Evolutionary conservation across 169 alveolate genomes (phyloP), one percentile per base, ranked within the genome.

Genomic region (Cryptosporidium baileyi): DNA sequence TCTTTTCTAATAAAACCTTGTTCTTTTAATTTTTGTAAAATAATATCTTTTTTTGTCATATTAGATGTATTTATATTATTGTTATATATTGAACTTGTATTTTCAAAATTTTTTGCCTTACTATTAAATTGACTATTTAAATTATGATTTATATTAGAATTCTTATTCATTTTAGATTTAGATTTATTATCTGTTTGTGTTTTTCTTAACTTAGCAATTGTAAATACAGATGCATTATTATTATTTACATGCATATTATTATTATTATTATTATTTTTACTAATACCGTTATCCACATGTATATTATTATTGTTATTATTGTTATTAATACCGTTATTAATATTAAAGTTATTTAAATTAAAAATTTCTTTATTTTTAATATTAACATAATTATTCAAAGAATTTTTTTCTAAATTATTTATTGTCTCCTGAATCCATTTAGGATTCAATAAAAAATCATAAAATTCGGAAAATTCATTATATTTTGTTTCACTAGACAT

Each of bases 201-300:
- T 22, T 74, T 74, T 36, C 85, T 34, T 5, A 74, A 60, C 5
- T 74, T 74, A 15, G 85, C 85, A n/a, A 74, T 26, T 3, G 85
- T 60, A 57, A 51, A 74, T 11, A 67, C 85, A 2, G 85, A 74
- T 4, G 65, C 54, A 22, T 51, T n/a, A 3, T 60, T 51, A 9
- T 24, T 40, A 38, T 57, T 57, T 24, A 32, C 40, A 0, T 54
- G 0, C 1, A 3, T 60, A 8, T 26, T 32, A n/a, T 1, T 38
- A 19, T 34, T 57, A 17, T 7, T 22, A 11, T 43, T 43, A 15
- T 43, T 43, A 43, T 9, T 43, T 43, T 43, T 43, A 43, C 15
- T 15, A 11, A 11, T 43, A 11, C 0, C 51, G 15, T 43, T 15
- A 43, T 43, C 51, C 9, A 43, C 15, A 11, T 43, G 9, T 9